Conservation (phyloP, 2,329 filamentous ascomycete species). For the Penicillium aurantiogriseum region DNA sequence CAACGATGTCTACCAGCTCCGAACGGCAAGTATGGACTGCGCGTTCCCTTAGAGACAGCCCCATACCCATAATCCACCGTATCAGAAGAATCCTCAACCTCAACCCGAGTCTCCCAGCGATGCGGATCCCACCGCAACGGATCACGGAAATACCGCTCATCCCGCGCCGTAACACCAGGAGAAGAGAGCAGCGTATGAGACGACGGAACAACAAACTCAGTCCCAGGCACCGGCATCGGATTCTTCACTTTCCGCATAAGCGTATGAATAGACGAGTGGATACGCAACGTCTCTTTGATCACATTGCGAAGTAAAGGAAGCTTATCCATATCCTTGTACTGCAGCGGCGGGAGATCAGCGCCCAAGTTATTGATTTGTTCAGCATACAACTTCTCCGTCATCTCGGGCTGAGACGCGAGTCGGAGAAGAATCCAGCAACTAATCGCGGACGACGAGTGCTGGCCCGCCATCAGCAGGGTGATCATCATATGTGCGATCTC, state of each 20-base stretch:
- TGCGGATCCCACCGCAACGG: constrained; percentile 61
- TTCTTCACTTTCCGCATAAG: constrained; percentile 71
- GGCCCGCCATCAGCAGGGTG: constrained; percentile 77
- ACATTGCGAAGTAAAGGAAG: constrained; percentile 63
- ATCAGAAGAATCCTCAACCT: constrained; percentile 51
- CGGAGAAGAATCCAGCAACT: constrained; percentile 74
- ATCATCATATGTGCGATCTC: constrained; percentile 87
- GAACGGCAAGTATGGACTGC: constrained; percentile 67
- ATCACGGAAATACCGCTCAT: constrained; percentile 61
- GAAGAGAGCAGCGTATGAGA: constrained; percentile 77
- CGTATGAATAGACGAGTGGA: constrained; percentile 71
- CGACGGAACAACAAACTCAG: constrained; percentile 70
- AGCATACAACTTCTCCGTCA: constrained; percentile 68
- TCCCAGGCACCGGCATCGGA: constrained; percentile 55
- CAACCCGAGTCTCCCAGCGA: constrained; percentile 53
- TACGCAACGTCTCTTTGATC: constrained; percentile 69
- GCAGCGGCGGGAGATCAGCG: constrained; percentile 53
- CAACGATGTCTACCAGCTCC: constrained; percentile 71
- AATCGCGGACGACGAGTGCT: constrained; percentile 77
- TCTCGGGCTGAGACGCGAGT: constrained; percentile 67
- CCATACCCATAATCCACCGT: constrained; percentile 63
- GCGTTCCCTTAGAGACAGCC: constrained; percentile 58
- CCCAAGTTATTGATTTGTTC: constrained; percentile 62
- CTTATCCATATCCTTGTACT: constrained; percentile 59
- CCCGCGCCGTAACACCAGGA: constrained; percentile 64